Base-by-base conservation (phyloP, 768 basidiomycete genomes). In the Stropharia rugosoannulata region DNA sequence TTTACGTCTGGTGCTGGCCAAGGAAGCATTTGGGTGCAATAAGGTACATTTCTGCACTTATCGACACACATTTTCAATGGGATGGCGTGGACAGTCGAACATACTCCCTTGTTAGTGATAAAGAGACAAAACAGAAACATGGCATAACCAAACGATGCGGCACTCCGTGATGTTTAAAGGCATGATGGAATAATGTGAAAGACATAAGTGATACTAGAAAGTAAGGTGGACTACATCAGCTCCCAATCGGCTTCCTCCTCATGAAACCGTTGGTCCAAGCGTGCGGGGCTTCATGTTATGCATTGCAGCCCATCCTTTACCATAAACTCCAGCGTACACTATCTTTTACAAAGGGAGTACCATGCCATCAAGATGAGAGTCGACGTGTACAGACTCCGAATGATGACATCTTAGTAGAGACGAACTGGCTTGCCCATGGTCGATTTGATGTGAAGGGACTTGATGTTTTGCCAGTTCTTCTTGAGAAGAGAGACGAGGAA, bases 391-490 rank as follows among this genome's bases (percentile, higher is more conserved):
- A n/a, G 45, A 15, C 13, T 25, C 10, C 22, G 5, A 11, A 25
- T 10, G 12, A 8, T 45, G 19, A 5, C 11, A 10, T 1, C 45
- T 81, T 81, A 98, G 88, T 89, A 98, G 61, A 98, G 80, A 57
- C 96, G 93, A 66, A 95, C 77, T 58, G 95, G 93, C 79, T 96
- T 97, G 82, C 96, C 96, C 97, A 98, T 99, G 69, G 96, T 95
- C 68, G 87, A 86, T 84, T 99, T 99, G 82, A 99, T 87, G 83
- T 98, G 94, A 62, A 98, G 81, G 51, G 94, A 96, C 80, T 94
- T 95, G 80, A 98, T 89, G 78, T 98, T 99, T 76, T 98, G 97
- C 95, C 95, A 93, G 80, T 96, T 92, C 85, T 99, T 99, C 86
- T 98, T 98, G 72, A 99, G 86, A 59, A 99, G 79, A 16, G 97